A percentile compares a stretch with the other conserved stretches of the same genome.
Conservation (phyloP, 176 grass and related monocot species). For the Saccharum officinarum region DNA sequence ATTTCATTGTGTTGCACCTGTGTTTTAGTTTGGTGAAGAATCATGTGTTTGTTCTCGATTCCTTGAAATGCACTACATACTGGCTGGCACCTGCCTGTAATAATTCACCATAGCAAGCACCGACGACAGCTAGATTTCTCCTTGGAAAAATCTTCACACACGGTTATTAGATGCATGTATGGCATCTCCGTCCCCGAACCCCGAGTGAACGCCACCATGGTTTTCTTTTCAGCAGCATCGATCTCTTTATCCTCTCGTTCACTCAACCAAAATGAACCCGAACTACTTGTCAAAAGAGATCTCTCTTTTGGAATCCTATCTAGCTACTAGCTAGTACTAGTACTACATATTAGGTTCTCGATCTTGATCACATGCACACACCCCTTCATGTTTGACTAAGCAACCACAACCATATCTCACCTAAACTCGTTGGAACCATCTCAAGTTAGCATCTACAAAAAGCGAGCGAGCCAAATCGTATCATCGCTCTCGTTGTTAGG, state of each 20-base stretch:
- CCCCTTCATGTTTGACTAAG: background rate
- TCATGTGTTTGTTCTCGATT: background rate
- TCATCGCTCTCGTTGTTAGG: background rate
- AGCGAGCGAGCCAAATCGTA: constrained; percentile 1
- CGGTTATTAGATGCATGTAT: background rate
- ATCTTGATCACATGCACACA: constrained; percentile 12
- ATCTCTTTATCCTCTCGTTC: background rate
- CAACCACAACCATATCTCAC: no score
- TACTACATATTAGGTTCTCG: background rate
- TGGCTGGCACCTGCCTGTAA: background rate
- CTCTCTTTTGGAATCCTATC: no score
- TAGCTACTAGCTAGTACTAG: no score
- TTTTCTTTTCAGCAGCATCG: background rate
- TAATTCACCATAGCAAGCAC: background rate
- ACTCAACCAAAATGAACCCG: background rate
- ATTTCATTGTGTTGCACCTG: background rate
- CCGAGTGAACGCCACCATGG: background rate
- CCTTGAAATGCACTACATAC: background rate
- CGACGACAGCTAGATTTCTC: background rate
- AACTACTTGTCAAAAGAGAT: background rate
- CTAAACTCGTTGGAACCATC: no score
- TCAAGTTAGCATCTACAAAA: constrained; percentile 9
- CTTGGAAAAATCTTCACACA: background rate
- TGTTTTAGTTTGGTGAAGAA: background rate
- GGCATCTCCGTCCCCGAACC: background rate